Percentiles rank a stretch among this genome's conserved stretches.
phyloP scores from a whole-genome alignment of 2,329 filamentous ascomycete species.

The Alternaria infectoria region DNA sequence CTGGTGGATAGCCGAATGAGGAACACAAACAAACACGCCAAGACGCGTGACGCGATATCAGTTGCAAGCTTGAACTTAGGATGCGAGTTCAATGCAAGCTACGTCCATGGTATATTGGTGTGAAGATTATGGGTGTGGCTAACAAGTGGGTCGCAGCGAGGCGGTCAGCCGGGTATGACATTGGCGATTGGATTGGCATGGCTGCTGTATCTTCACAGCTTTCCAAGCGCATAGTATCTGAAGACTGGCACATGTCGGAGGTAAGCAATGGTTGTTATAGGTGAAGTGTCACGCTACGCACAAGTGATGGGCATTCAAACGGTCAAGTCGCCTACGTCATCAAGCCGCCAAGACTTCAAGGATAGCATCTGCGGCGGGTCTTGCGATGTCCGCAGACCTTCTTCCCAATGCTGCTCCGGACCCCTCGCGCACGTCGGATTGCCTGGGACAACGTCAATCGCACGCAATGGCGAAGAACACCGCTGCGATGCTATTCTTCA shows the following conservation, averaged over 20 bases:
- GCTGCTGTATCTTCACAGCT: background rate
- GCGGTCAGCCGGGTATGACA: background rate
- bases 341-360: constrained; percentile 7
- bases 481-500: constrained; percentile 22
- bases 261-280: background rate
- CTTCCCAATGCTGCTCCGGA: constrained; percentile 26
- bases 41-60: constrained; percentile 5
- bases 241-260: background rate
- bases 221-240: background rate
- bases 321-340: constrained; percentile 5
- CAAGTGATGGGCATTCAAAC: background rate
- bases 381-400: background rate
- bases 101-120: background rate
- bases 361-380: background rate
- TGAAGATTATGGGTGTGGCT: background rate
- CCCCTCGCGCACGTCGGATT: constrained; percentile 19
- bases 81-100: background rate
- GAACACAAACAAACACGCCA: constrained; percentile 15
- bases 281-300: background rate
- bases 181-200: background rate
- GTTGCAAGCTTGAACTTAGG: background rate
- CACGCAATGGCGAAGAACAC: constrained; percentile 21
- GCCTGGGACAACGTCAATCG: constrained; percentile 13
- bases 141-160: background rate
- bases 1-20: constrained; percentile 7